phyloP scores from a whole-genome alignment of 78 protist species.

The Guillardia theta region DNA sequence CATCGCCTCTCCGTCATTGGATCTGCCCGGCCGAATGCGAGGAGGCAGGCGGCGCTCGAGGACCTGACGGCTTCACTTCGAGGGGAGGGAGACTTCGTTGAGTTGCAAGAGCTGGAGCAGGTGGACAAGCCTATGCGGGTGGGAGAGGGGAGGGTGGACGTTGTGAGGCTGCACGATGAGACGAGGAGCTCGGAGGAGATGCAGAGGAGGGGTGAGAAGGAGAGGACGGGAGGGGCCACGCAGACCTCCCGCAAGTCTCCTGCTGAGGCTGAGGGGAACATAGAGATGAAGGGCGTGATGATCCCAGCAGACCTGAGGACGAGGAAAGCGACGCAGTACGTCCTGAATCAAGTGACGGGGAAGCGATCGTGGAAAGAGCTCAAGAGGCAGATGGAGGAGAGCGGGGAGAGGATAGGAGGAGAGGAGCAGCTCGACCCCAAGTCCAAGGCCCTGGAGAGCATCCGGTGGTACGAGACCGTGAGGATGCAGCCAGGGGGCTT shows the following conservation, averaged over 20 bases:
- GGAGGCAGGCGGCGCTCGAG: too few relatives aligned
- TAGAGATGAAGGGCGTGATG: background rate
- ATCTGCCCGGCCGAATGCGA: too few relatives aligned
- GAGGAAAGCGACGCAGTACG: background rate
- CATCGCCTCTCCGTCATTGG: background rate
- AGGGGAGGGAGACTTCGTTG: background rate
- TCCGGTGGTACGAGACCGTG: background rate
- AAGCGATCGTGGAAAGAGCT: slow-evolving; percentile 15
- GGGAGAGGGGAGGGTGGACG: background rate
- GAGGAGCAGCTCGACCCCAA: background rate
- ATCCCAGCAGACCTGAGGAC: background rate
- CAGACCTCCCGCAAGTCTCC: background rate
- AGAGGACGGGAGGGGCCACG: background rate
- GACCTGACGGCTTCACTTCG: too few relatives aligned
- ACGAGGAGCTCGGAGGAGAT: background rate
- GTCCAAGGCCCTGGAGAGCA: background rate
- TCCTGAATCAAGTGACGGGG: background rate
- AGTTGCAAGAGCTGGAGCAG: background rate
- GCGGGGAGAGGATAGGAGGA: background rate
- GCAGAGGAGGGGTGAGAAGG: background rate
- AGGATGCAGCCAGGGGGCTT: slow-evolving; percentile 19
- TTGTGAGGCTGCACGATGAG: background rate
- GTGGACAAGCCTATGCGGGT: background rate
- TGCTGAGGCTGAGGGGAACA: background rate
- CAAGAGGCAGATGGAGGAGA: background rate